A percentile compares a stretch with the other conserved stretches of the same genome.
Evolutionary conservation across 441 rosid genomes (phyloP).

Genomic region (Omphalea diandra): DNA sequence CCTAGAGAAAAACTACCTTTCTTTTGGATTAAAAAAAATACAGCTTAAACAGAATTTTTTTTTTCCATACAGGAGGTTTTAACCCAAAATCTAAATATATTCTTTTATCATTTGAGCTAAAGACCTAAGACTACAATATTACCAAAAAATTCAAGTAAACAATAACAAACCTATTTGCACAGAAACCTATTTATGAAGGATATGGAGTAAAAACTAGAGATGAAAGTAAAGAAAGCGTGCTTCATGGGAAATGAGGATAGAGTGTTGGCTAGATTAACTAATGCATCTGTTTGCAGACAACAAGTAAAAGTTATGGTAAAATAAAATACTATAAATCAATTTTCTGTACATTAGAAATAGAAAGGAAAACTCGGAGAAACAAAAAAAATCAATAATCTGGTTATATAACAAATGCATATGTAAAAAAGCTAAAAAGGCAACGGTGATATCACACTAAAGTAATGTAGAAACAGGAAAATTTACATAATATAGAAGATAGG

Average conservation of each 20-base stretch:
- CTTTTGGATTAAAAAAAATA: background rate
- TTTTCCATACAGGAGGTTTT: background rate
- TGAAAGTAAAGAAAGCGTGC: background rate
- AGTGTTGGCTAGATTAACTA: background rate
- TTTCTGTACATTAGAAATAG: background rate
- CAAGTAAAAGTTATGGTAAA: background rate
- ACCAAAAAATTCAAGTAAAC: background rate
- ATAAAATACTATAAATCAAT: background rate
- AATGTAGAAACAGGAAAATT: background rate
- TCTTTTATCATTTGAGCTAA: background rate
- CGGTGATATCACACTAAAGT: background rate
- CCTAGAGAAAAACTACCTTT: background rate
- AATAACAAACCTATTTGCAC: background rate
- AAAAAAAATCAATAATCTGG: background rate
- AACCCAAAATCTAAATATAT: background rate
- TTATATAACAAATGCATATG: background rate
- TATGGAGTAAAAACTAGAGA: background rate
- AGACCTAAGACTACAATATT: background rate
- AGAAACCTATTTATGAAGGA: background rate
- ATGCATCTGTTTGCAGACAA: background rate
- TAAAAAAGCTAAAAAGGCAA: slow-evolving; percentile 3
- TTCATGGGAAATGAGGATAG: background rate
- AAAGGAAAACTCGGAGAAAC: background rate
- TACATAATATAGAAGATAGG: background rate
- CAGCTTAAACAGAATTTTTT: background rate